A percentile compares a stretch with the other conserved stretches of the same genome.
These are phyloP conservation scores for Glutinoglossum americanum DNA, from an alignment of 495 filamentous ascomycete species.

Conservation along the genomic window DNA sequence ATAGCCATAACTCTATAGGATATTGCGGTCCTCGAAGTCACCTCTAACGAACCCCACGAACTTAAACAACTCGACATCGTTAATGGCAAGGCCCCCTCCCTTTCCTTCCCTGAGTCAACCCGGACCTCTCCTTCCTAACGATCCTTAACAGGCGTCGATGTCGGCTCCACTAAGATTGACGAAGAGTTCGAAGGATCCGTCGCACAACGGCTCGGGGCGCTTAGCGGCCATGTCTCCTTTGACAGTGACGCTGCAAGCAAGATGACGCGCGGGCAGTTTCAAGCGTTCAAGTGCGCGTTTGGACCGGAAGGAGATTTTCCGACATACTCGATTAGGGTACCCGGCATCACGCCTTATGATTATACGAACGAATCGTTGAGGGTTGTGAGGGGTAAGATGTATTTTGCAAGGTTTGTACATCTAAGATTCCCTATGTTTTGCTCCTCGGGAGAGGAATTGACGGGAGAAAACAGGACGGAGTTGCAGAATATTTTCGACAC, in stretches of 20 bases:
- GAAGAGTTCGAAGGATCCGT: slow-evolving; percentile 14
- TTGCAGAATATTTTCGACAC: slow-evolving; percentile 31
- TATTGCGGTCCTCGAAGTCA: slow-evolving; percentile 19
- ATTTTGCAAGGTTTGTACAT: not conserved
- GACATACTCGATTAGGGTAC: not conserved
- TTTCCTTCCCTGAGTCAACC: not conserved
- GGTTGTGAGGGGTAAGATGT: not conserved
- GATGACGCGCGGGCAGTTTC: slow-evolving; percentile 20
- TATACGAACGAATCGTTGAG: not conserved
- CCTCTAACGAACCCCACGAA: slow-evolving; percentile 12
- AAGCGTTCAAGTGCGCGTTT: slow-evolving; percentile 21
- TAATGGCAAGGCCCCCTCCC: slow-evolving; percentile 13
- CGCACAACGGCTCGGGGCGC: slow-evolving; percentile 10
- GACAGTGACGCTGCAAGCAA: slow-evolving; percentile 11
- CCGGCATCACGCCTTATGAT: not conserved
- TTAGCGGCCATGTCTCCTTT: slow-evolving; percentile 3
- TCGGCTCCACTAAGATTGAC: slow-evolving; percentile 23
- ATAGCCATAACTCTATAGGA: slow-evolving; percentile 11
- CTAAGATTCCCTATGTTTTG: too few relatives aligned
- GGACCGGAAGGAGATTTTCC: slow-evolving; percentile 6
- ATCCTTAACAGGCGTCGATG: slow-evolving; percentile 6
- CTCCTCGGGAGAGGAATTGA: too few relatives aligned
- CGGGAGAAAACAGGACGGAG: slow-evolving; percentile 19
- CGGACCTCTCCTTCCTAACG: slow-evolving; percentile 7
- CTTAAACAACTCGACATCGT: slow-evolving; percentile 21